Evolutionary conservation across 2,329 filamentous ascomycete genomes (phyloP), one percentile per base, ranked within the genome.

Genomic region (Penicillium sp.): DNA sequence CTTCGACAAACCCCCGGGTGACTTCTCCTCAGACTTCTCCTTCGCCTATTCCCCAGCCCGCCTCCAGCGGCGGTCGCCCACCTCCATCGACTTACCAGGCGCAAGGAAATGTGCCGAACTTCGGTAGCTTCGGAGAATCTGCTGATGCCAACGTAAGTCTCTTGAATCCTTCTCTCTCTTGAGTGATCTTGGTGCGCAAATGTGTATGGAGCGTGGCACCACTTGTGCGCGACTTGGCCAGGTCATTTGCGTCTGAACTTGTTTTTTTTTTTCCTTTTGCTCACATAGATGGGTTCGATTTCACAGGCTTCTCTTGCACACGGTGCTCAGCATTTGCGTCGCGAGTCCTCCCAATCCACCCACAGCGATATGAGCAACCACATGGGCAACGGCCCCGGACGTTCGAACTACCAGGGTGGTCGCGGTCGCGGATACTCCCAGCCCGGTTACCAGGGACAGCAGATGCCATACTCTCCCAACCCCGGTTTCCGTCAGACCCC

Each of bases 11-110:
- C 70, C 88, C 89, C 60, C 86, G 90, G 67, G 84, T 93, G 50
- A 87, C 87, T 47, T 96, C 92, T 45, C 94, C 94, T 6, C 87
- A 90, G 48, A 88, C 89, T 65, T 97, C 93, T 45, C 94, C 94
- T 4, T 93, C 91, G 41, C 94, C 94, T 5, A 97, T 97, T 67
- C 93, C 94, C 33, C 90, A 93, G 75, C 91, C 92, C 50, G 85
- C 88, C 53, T 87, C 88, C 34, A 94, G 92, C 70, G 91, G 92
- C 66, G 91, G 87, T 54, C 81, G 91, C 69, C 92, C 92, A 66
- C 92, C 92, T 66, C 91, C 92, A 44, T 88, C 91, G 34, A 84
- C 84, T 62, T 83, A 91, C 63, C 82, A 87, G 65, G 87, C 87
- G 63, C 86, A 88, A 65, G 84, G 84, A 53, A 87, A 86, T 69